Percentiles rank a stretch among this genome's conserved stretches.
Evolutionary conservation across 2,329 filamentous ascomycete genomes (phyloP).

Genomic region (Bipolaris victoriae): DNA sequence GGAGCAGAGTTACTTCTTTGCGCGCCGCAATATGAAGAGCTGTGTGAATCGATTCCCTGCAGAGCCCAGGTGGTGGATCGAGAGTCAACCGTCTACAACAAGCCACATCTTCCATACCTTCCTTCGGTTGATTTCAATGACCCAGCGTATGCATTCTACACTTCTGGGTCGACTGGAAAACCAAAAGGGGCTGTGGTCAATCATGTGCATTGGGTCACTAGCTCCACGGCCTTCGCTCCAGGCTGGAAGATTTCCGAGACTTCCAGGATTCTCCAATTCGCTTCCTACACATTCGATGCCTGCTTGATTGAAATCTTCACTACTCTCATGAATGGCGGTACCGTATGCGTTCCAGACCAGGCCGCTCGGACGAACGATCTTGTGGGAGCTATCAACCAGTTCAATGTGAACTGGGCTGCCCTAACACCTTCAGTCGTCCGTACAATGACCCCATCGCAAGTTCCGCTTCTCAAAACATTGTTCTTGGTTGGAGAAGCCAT

Average conservation of each 20-base stretch:
- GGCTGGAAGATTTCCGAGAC: slow-evolving; percentile 52
- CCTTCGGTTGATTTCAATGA: slow-evolving; percentile 53
- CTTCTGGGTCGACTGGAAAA: slow-evolving; percentile 62
- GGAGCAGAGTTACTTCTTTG: slow-evolving; percentile 38
- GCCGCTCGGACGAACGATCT: slow-evolving; percentile 56
- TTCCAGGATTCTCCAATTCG: slow-evolving; percentile 63
- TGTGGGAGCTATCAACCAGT: slow-evolving; percentile 47
- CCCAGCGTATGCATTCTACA: slow-evolving; percentile 67
- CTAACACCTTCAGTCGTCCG: slow-evolving; percentile 53
- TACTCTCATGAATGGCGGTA: slow-evolving; percentile 55
- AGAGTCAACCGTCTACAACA: slow-evolving; percentile 49
- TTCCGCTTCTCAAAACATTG: slow-evolving; percentile 36
- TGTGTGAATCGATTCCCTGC: slow-evolving; percentile 37
- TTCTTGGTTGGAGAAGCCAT: slow-evolving; percentile 44
- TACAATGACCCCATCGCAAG: slow-evolving; percentile 37
- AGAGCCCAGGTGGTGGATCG: slow-evolving; percentile 42
- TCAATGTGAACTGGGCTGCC: slow-evolving; percentile 51
- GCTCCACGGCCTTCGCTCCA: slow-evolving; percentile 35
- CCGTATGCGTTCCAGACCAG: slow-evolving; percentile 57
- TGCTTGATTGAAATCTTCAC: slow-evolving; percentile 56
- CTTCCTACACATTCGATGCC: slow-evolving; percentile 55
- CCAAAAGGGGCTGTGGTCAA: slow-evolving; percentile 68
- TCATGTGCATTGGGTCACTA: slow-evolving; percentile 64
- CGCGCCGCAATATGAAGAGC: slow-evolving; percentile 29
- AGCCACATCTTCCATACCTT: slow-evolving; percentile 35